These are phyloP conservation scores for Monilinia vaccinii-corymbosi DNA, from an alignment of 2,329 filamentous ascomycete species.

Conservation along the genomic window DNA sequence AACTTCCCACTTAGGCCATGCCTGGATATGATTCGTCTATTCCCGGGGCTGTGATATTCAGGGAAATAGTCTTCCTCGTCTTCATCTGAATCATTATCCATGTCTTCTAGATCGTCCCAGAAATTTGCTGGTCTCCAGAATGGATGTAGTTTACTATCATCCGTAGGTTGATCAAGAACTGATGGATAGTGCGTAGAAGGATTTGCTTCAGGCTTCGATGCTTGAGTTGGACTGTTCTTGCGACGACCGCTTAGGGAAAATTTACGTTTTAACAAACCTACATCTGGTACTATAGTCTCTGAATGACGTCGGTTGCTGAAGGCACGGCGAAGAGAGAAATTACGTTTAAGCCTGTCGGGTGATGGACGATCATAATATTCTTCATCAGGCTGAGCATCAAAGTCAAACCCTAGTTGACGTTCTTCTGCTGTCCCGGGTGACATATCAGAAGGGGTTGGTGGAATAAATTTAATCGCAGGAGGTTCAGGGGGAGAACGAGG, in stretches of 20 bases:
- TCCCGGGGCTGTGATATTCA: constrained; percentile 30
- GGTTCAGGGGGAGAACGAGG: constrained; percentile 50
- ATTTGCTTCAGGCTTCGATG: constrained; percentile 21
- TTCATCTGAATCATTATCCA: constrained; percentile 28
- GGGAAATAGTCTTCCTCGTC: constrained; percentile 33
- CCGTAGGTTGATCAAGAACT: constrained; percentile 38
- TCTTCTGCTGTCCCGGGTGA: constrained; percentile 47
- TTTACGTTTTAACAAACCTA: constrained; percentile 43
- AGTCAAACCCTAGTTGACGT: constrained; percentile 43
- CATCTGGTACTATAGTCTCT: constrained; percentile 38
- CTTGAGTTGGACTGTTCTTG: constrained; percentile 22
- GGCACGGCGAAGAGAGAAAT: constrained; percentile 43
- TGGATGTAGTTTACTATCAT: constrained; percentile 49
- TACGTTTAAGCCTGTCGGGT: constrained; percentile 36
- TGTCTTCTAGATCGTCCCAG: constrained; percentile 33
- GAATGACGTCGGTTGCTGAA: constrained; percentile 42
- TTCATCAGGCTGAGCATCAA: constrained; percentile 1
- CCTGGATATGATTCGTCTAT: constrained; percentile 37
- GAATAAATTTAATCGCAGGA: constrained; percentile 51
- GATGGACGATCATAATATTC: constrained; percentile 30
- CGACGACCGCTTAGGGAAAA: constrained; percentile 24
- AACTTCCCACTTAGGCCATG: constrained; percentile 38
- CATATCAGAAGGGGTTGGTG: constrained; percentile 51
- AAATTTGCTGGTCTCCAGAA: constrained; percentile 50
- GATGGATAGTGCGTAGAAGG: constrained; percentile 33